Base-by-base conservation (phyloP, 2,329 filamentous ascomycete genomes). In the Periconia sp. region DNA sequence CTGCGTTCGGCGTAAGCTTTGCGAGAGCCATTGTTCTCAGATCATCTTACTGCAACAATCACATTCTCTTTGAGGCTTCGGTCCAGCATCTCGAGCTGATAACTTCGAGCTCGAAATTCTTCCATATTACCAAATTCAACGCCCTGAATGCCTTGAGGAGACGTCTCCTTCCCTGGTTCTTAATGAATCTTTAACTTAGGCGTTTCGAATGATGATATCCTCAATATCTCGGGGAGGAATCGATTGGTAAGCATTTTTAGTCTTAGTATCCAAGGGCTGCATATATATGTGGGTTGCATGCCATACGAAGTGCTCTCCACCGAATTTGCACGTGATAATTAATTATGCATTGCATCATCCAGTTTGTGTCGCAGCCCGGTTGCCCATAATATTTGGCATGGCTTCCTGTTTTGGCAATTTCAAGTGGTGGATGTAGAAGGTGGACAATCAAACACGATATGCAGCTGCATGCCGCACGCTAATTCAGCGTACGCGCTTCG, bases 31-130 rank as follows among this genome's bases (percentile, higher is more conserved):
- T 45, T 6, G 20, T 19, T 45, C 14, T 27, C 43, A 27, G 20
- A 23, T n/a, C n/a, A 31, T 23, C 20, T 20, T 45, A 45, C 43
- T n/a, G 69, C 73, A 33, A 77, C 71, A 52, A 77, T 75, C 42
- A 74, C 57, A 54, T 77, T 77, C 15, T 61, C 53, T n/a, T 66
- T 56, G 19, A 77, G 44, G 55, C 70, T 74, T 31, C 62, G 61
- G 17, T 74, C 64, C 2, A 76, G 61, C 75, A 77, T 77, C 55
- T 77, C 74, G 40, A 66, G 54, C 59, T 77, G 75, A 52, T 77
- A 77, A 1, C 65, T 64, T 2, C 74, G 71, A 5, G 73, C 58
- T 17, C 50, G 52, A 44, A 62, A 56, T 45, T 45, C 43, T 31
- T 23, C 43, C n/a, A 27, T n/a, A n/a, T 23, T 45, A 23, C 18